Conservation (phyloP, 2,329 filamentous ascomycete genomes). For the Kalaharituber pfeilii region DNA sequence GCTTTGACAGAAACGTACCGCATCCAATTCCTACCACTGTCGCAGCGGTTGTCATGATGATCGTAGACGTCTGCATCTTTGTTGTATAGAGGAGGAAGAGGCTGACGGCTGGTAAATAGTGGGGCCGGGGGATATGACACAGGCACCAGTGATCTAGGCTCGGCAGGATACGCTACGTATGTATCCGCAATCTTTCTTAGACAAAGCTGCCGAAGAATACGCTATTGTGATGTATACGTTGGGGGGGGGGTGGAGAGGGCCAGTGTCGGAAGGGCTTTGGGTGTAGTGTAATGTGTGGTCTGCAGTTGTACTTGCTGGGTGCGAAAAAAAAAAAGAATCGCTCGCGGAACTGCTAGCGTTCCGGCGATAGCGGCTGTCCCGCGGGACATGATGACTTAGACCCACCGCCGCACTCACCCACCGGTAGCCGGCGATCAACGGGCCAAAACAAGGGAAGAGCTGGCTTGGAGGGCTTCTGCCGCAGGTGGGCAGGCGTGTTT, state of each 20-base stretch:
- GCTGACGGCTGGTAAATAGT: too few relatives aligned
- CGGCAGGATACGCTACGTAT: too few relatives aligned
- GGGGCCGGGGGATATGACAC: background rate
- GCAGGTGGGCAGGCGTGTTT: too few relatives aligned
- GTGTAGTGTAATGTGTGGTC: background rate
- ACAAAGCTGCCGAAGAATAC: too few relatives aligned
- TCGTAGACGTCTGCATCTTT: constrained; percentile 13
- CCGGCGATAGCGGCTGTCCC: too few relatives aligned
- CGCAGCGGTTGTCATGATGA: constrained; percentile 12
- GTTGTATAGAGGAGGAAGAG: too few relatives aligned
- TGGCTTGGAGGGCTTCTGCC: too few relatives aligned
- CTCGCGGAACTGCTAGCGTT: background rate
- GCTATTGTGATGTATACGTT: too few relatives aligned
- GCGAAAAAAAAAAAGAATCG: background rate
- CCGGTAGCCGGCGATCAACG: background rate
- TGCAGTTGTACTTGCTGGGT: background rate
- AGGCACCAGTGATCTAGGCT: too few relatives aligned
- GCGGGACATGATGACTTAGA: background rate
- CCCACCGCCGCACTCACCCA: background rate
- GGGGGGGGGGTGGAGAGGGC: background rate
- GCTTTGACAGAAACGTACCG: background rate
- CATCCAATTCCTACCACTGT: constrained; percentile 12
- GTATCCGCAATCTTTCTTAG: too few relatives aligned
- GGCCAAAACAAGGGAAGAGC: too few relatives aligned
- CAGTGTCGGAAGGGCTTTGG: background rate